Conservation (phyloP, 129 eudicot species). For the Tagetes patula region DNA sequence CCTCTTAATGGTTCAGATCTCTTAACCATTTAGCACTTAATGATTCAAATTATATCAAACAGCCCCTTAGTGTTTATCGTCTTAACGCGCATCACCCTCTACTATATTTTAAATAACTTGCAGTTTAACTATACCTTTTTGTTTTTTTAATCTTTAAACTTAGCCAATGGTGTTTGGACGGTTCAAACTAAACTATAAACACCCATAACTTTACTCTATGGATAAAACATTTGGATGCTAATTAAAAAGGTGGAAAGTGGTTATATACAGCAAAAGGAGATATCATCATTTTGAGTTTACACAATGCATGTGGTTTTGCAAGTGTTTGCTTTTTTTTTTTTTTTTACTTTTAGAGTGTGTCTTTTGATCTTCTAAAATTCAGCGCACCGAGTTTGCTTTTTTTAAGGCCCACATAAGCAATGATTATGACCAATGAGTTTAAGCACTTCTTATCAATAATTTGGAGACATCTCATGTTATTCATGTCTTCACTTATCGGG, state of each 20-base stretch:
- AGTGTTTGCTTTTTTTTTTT: not conserved
- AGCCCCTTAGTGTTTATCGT: too few relatives aligned
- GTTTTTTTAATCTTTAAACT: too few relatives aligned
- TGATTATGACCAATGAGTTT: conserved; percentile 28
- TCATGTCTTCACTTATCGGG: conserved; percentile 26
- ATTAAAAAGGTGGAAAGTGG: conserved; percentile 16
- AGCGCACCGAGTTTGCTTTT: conserved; percentile 32
- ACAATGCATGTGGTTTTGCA: conserved; percentile 33
- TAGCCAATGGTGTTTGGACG: too few relatives aligned
- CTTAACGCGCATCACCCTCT: too few relatives aligned
- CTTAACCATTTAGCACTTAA: too few relatives aligned
- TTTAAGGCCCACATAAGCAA: conserved; percentile 34
- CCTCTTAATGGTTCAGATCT: too few relatives aligned
- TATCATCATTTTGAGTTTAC: conserved; percentile 1
- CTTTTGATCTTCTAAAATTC: conserved; percentile 30
- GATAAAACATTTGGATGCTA: not conserved
- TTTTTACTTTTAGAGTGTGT: conserved; percentile 19
- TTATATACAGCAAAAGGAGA: conserved; percentile 26
- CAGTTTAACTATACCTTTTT: too few relatives aligned
- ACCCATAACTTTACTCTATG: not conserved
- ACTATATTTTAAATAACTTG: too few relatives aligned
- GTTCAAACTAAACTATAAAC: too few relatives aligned
- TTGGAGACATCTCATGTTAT: conserved; percentile 29
- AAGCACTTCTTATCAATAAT: conserved; percentile 26
- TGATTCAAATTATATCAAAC: too few relatives aligned